Conservation (phyloP, 345 rosid genomes). For the Crucihimalaya himalaica region DNA sequence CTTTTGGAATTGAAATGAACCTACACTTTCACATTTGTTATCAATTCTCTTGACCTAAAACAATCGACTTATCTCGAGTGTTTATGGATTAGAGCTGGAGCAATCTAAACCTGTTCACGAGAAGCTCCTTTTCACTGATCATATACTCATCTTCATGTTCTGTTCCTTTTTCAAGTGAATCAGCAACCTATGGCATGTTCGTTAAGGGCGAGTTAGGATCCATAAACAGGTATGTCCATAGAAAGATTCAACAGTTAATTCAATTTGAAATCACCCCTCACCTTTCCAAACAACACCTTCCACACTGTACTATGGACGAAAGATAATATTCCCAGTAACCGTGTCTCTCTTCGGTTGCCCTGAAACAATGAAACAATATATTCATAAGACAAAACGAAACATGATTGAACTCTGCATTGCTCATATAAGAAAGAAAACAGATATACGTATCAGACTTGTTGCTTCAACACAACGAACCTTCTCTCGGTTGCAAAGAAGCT, state of each 20-base stretch:
- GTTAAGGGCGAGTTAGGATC: not conserved
- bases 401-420: not conserved
- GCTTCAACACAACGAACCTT: constrained; percentile 49
- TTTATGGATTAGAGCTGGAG: not conserved
- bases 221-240: not conserved
- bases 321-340: constrained; percentile 85
- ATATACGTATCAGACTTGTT: no score
- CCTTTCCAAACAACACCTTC: constrained; percentile 98
- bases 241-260: not conserved
- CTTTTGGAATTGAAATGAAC: constrained; percentile 95
- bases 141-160: constrained; percentile 99
- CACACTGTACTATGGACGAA: constrained; percentile 96
- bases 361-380: constrained; percentile 27
- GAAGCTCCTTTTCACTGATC: constrained; percentile 99
- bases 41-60: not conserved
- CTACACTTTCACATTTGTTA: constrained; percentile 35
- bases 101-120: constrained; percentile 74
- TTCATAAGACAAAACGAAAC: constrained; percentile 9
- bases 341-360: constrained; percentile 98
- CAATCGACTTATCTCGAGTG: not conserved
- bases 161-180: constrained; percentile 98
- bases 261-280: constrained; percentile 22
- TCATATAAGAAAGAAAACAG: not conserved
- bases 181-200: constrained; percentile 63
- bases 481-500: constrained; percentile 88